Evolutionary conservation across 306 rosid species (phyloP).

Genomic region (Comarum palustre): DNA sequence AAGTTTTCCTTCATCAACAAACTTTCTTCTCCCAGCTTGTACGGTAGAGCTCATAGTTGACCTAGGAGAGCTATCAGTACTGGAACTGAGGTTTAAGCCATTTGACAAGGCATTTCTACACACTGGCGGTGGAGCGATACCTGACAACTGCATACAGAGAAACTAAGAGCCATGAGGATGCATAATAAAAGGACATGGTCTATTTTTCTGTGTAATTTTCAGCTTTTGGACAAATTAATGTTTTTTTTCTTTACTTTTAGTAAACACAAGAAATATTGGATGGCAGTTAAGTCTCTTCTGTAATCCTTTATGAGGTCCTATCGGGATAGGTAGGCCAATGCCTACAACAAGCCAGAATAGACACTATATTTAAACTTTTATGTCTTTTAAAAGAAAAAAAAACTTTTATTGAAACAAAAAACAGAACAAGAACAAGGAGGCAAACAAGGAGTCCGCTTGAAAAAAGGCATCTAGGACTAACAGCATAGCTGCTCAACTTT

Average conservation of each 20-base stretch:
- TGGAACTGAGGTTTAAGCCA: conserved; percentile 55
- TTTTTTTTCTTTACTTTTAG: not conserved
- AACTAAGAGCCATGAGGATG: conserved; percentile 18
- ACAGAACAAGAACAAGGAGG: too few species aligned
- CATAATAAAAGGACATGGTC: not conserved
- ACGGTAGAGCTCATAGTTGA: conserved; percentile 78
- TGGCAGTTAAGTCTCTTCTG: not conserved
- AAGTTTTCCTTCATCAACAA: conserved; percentile 95
- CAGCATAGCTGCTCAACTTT: too few species aligned
- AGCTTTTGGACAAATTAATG: not conserved
- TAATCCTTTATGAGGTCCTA: too few species aligned
- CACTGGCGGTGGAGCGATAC: conserved; percentile 82
- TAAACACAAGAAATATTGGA: not conserved
- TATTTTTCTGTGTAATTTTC: not conserved
- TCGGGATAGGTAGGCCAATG: too few species aligned
- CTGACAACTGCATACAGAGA: conserved; percentile 66
- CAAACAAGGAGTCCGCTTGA: too few species aligned
- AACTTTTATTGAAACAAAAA: too few species aligned
- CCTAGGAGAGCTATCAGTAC: conserved; percentile 71
- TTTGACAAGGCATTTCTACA: conserved; percentile 72
- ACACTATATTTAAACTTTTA: not conserved
- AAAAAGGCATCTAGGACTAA: too few species aligned
- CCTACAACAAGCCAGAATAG: not conserved
- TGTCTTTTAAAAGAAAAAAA: too few species aligned
- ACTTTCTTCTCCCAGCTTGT: conserved; percentile 93